Evolutionary conservation across 1,284 basidiomycete species (phyloP).

Genomic region (Leccinum huronense): DNA sequence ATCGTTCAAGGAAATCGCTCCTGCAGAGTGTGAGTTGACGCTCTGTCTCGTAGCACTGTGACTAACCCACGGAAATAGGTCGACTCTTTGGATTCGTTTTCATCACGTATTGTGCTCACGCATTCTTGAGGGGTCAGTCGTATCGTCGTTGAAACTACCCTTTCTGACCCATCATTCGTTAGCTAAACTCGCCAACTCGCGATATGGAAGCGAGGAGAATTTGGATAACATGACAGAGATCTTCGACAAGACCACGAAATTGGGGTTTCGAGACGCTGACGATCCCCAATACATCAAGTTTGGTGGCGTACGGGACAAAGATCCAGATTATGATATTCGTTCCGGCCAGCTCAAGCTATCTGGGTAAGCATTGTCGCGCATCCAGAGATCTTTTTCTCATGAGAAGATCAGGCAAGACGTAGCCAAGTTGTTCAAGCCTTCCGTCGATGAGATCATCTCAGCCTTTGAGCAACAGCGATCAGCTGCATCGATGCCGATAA

Average conservation of each 20-base stretch:
- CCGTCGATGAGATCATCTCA: slow-evolving; percentile 40
- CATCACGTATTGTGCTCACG: slow-evolving; percentile 42
- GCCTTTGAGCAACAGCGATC: slow-evolving; percentile 38
- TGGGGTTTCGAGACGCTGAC: slow-evolving; percentile 40
- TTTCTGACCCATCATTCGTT: slow-evolving; percentile 9
- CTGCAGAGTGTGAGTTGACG: slow-evolving; percentile 38
- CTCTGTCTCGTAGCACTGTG: not conserved
- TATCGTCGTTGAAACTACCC: not conserved
- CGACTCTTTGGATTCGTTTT: slow-evolving; percentile 39
- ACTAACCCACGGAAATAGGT: slow-evolving; percentile 19
- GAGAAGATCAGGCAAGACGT: slow-evolving; percentile 35
- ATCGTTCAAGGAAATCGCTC: slow-evolving; percentile 40
- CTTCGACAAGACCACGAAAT: slow-evolving; percentile 51
- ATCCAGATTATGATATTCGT: slow-evolving; percentile 42
- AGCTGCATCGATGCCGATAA: slow-evolving; percentile 32
- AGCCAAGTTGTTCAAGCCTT: slow-evolving; percentile 46
- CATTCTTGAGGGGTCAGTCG: slow-evolving; percentile 35
- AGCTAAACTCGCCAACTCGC: slow-evolving; percentile 36
- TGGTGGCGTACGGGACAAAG: slow-evolving; percentile 44
- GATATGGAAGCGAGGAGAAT: slow-evolving; percentile 32
- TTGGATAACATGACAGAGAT: slow-evolving; percentile 42
- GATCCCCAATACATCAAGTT: slow-evolving; percentile 49
- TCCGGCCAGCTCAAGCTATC: slow-evolving; percentile 44
- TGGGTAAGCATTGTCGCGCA: slow-evolving; percentile 34
- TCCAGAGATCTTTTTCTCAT: not conserved